Conservation (phyloP, 345 rosid species). For the Arabidopsis thaliana region DNA sequence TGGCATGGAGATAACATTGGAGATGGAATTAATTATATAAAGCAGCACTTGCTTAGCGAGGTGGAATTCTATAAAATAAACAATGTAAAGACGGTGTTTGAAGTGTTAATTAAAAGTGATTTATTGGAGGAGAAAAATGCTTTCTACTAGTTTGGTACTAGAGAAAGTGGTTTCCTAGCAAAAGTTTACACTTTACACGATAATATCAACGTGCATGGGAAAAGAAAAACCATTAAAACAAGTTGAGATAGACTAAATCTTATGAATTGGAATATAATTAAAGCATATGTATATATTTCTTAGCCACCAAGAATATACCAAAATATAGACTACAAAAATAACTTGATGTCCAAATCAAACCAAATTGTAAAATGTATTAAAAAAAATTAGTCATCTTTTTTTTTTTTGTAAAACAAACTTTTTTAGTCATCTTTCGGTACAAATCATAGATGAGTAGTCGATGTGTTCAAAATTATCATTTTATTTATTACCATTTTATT, state of each 20-base stretch:
- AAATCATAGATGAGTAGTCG: too few species aligned
- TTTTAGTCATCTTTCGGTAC: too few species aligned
- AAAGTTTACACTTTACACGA: constrained; percentile 18
- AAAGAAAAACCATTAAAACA: not conserved
- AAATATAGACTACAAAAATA: not conserved
- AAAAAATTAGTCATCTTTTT: too few species aligned
- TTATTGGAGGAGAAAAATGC: not conserved
- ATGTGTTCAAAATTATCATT: too few species aligned
- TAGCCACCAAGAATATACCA: constrained; percentile 40
- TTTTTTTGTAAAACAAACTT: too few species aligned
- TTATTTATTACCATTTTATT: too few species aligned
- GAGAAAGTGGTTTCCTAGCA: constrained; percentile 12
- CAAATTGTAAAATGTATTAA: not conserved
- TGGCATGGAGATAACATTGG: not conserved
- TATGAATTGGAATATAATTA: constrained; percentile 1
- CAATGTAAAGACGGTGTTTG: constrained; percentile 7
- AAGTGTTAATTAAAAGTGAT: not conserved
- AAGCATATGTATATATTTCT: constrained; percentile 28
- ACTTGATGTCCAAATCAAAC: not conserved
- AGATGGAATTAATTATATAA: constrained; percentile 8
- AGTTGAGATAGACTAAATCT: not conserved
- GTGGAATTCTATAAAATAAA: constrained; percentile 33
- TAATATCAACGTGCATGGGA: constrained; percentile 37
- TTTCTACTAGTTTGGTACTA: not conserved
- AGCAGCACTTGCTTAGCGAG: constrained; percentile 43